These are phyloP conservation scores for Ophiocordyceps robertsii DNA, from an alignment of 2,329 filamentous ascomycete genomes.

Conservation along the genomic window DNA sequence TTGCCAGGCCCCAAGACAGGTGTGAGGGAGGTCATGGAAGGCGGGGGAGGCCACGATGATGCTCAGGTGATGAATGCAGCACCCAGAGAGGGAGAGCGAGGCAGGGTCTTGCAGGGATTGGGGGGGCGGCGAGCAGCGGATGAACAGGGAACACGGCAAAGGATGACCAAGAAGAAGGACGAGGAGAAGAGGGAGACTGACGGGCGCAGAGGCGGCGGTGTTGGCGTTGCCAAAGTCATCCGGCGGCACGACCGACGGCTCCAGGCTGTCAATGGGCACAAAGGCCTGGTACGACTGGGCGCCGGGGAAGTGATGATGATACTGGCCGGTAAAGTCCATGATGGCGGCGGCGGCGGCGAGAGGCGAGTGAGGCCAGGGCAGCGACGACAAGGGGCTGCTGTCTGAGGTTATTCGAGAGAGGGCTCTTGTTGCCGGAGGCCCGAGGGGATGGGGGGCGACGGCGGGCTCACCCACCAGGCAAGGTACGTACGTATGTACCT, in stretches of 20 bases:
- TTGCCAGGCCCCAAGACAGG: no score
- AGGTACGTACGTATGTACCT: no score
- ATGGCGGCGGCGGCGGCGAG: conserved; percentile 2
- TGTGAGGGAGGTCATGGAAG: no score
- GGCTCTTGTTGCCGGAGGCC: background rate
- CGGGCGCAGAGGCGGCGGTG: conserved; percentile 36
- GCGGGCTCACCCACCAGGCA: no score
- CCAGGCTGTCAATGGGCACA: conserved; percentile 38
- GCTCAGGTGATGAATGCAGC: conserved; percentile 17
- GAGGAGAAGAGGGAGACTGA: conserved; percentile 20
- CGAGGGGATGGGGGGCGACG: no score
- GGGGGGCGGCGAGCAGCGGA: background rate
- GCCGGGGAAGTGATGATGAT: conserved; percentile 31
- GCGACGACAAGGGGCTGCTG: background rate
- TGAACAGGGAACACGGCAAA: background rate
- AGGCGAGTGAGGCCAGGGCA: background rate
- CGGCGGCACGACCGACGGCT: conserved; percentile 41
- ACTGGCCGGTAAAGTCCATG: conserved; percentile 40
- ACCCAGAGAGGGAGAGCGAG: background rate
- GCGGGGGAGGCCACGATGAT: conserved; percentile 6
- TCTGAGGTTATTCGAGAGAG: background rate
- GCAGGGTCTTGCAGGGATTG: conserved; percentile 1
- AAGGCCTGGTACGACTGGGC: conserved; percentile 40
- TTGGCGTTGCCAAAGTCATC: conserved; percentile 37
- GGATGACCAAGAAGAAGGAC: background rate